Percentiles rank a stretch among this genome's conserved stretches.
These are phyloP conservation scores for Trichoderma breve DNA, from an alignment of 2,329 filamentous ascomycete genomes.

Conservation along the genomic window DNA sequence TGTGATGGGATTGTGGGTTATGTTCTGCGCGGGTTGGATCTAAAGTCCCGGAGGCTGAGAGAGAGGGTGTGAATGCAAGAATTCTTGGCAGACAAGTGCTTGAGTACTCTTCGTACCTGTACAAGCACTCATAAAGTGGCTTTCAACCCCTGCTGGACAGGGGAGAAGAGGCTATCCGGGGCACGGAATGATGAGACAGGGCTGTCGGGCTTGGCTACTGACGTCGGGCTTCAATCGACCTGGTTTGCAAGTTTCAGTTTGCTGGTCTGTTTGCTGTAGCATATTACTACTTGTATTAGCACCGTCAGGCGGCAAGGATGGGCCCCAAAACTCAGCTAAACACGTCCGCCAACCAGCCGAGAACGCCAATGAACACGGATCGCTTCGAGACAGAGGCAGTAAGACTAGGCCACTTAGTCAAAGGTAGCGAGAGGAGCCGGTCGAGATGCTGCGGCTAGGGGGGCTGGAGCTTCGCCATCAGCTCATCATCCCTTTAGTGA, in stretches of 20 bases:
- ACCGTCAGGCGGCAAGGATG: background rate
- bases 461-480: background rate
- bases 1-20: background rate
- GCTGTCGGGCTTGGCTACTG: background rate
- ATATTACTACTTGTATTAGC: background rate
- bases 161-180: background rate
- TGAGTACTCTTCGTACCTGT: background rate
- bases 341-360: background rate
- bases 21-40: background rate
- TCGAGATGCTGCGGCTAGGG: background rate
- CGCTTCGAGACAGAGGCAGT: background rate
- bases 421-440: background rate
- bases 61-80: background rate
- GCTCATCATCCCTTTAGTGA: background rate
- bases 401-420: background rate
- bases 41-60: background rate
- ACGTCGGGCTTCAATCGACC: background rate
- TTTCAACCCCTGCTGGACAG: background rate
- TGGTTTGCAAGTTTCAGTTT: background rate
- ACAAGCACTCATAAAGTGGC: background rate
- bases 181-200: background rate
- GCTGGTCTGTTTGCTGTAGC: background rate
- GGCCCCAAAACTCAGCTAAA: background rate
- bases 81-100: background rate
- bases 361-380: background rate